Conservation (phyloP, 306 rosid genomes). For the Casuarina cunninghamiana region DNA sequence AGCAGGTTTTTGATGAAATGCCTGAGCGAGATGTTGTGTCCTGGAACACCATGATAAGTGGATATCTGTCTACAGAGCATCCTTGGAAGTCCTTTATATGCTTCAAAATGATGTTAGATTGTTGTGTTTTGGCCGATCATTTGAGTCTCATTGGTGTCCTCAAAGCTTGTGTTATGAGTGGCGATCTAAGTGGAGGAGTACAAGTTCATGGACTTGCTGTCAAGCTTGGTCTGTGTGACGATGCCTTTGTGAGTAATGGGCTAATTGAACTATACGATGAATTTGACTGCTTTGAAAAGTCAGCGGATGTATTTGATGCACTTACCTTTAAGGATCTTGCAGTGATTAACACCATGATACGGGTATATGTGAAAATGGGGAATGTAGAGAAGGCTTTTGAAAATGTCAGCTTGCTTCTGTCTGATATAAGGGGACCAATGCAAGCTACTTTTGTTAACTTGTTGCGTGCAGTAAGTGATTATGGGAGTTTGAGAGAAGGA, state of each 20-base stretch:
- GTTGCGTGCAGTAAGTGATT: neutral
- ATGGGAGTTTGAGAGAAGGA: slow-evolving; percentile 5
- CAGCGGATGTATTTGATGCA: neutral
- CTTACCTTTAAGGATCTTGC: neutral
- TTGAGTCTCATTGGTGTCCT: slow-evolving; percentile 2
- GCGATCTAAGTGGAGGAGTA: neutral
- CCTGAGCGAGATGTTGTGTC: slow-evolving; percentile 3
- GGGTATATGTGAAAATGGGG: neutral
- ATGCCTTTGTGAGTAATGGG: slow-evolving; percentile 4
- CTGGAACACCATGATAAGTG: slow-evolving; percentile 7
- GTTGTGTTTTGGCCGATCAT: slow-evolving; percentile 1
- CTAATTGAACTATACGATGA: slow-evolving; percentile 4
- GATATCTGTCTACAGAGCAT: neutral
- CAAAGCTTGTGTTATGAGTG: slow-evolving; percentile 2
- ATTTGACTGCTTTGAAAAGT: slow-evolving; percentile 3
- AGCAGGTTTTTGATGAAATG: slow-evolving; percentile 7
- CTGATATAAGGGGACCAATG: neutral
- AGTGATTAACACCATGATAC: slow-evolving; percentile 2
- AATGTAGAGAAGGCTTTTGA: neutral
- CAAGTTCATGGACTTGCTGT: slow-evolving; percentile 14
- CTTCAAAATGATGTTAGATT: slow-evolving; percentile 3
- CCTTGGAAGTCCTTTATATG: neutral
- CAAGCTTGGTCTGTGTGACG: neutral
- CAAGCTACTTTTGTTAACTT: slow-evolving; percentile 7
- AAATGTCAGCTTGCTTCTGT: neutral